Conservation (phyloP, 2,329 filamentous ascomycete species). For the Verticillium alfalfae region DNA sequence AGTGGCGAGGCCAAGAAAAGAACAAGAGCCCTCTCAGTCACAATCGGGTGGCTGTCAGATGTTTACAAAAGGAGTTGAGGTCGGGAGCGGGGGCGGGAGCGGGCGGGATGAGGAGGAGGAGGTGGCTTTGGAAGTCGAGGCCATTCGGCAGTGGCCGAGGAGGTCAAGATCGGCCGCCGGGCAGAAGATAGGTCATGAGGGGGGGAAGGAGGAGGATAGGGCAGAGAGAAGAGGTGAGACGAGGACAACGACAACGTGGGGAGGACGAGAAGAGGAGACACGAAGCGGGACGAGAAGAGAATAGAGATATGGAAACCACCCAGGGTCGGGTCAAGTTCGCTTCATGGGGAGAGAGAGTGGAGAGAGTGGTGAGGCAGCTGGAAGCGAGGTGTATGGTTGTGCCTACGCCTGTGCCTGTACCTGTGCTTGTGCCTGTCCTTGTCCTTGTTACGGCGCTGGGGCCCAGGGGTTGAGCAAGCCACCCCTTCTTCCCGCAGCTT, state of each 20-base stretch:
- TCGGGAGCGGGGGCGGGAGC: not conserved
- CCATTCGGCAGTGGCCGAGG: not conserved
- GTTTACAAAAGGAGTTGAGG: not conserved
- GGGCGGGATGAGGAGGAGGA: not conserved
- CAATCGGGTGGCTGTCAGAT: not conserved
- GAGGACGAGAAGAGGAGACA: not conserved
- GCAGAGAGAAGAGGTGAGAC: not conserved
- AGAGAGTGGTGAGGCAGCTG: not conserved
- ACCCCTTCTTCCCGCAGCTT: not conserved
- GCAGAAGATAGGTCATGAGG: not conserved
- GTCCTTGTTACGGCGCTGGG: not conserved
- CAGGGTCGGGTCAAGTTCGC: not conserved
- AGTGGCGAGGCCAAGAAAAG: not conserved
- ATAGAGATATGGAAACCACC: not conserved
- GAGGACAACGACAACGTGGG: not conserved
- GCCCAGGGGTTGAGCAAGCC: not conserved
- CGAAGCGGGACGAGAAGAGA: not conserved
- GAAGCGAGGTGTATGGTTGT: not conserved
- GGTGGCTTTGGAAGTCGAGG: not conserved
- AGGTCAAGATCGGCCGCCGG: not conserved
- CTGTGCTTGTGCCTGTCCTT: not conserved
- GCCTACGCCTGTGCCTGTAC: not conserved
- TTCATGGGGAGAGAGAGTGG: not conserved
- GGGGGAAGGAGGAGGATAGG: not conserved
- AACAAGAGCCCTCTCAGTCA: not conserved